phyloP scores from a whole-genome alignment of 2,329 filamentous ascomycete species.

The Diplodia corticola region DNA sequence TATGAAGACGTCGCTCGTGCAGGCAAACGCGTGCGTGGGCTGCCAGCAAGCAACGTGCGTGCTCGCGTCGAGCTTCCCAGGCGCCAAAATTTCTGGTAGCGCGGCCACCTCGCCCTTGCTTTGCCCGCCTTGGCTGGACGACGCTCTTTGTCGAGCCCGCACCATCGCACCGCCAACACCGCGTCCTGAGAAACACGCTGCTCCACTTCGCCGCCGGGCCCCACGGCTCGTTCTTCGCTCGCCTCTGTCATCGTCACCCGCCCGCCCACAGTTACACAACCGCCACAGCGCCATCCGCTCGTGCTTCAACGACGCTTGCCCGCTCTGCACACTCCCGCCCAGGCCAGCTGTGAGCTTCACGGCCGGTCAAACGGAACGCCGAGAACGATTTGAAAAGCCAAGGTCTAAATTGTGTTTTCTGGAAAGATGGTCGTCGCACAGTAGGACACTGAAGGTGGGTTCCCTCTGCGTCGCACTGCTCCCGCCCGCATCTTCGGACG shows the following conservation, averaged over 20 bases:
- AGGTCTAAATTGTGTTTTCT: slow-evolving; percentile 13
- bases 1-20: neutral
- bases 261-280: slow-evolving; percentile 18
- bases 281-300: slow-evolving; percentile 20
- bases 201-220: slow-evolving; percentile 11
- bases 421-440: slow-evolving; percentile 22
- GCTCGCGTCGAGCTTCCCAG: slow-evolving; percentile 19
- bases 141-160: slow-evolving; percentile 21
- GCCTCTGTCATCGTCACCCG: slow-evolving; percentile 5
- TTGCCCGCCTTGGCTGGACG: slow-evolving; percentile 17
- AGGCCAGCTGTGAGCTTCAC: slow-evolving; percentile 7
- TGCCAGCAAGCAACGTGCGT: slow-evolving; percentile 2
- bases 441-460: slow-evolving; percentile 14
- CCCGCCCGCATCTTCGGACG: slow-evolving; percentile 1
- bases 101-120: slow-evolving; percentile 19
- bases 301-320: slow-evolving; percentile 20
- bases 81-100: slow-evolving; percentile 19
- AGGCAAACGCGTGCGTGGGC: slow-evolving; percentile 11
- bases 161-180: slow-evolving; percentile 19
- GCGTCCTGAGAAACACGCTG: slow-evolving; percentile 19
- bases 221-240: slow-evolving; percentile 5
- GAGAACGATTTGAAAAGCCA: slow-evolving; percentile 20
- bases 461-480: slow-evolving; percentile 9
- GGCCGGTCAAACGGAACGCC: slow-evolving; percentile 10
- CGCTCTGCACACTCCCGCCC: slow-evolving; percentile 20